A percentile compares a stretch with the other conserved stretches of the same genome.
These are phyloP conservation scores for Pichia sp. DNA, from an alignment of 1,139 yeast species.

Conservation along the genomic window DNA sequence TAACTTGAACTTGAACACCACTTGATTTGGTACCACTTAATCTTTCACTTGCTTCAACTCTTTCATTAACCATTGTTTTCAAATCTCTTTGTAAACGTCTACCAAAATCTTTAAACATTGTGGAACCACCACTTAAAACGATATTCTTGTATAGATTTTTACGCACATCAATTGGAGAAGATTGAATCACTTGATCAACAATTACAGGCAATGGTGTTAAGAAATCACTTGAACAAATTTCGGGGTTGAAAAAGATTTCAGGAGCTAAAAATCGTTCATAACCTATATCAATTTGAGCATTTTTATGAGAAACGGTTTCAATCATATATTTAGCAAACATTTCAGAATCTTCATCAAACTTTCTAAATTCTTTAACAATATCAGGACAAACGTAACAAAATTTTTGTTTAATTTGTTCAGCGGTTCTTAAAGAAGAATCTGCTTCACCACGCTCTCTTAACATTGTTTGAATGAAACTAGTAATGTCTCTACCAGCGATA, in stretches of 20 bases:
- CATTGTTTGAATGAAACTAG: constrained; percentile 84
- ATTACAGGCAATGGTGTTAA: constrained; percentile 92
- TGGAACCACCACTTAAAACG: constrained; percentile 94
- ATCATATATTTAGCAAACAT: constrained; percentile 91
- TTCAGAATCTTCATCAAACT: constrained; percentile 90
- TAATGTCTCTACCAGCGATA: constrained; percentile 96
- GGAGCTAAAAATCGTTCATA: constrained; percentile 97
- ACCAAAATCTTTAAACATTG: constrained; percentile 98
- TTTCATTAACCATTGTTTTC: constrained; percentile 77
- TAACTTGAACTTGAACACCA: constrained; percentile 95
- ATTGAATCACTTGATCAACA: constrained; percentile 91
- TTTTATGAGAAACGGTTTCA: constrained; percentile 70
- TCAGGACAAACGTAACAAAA: constrained; percentile 97
- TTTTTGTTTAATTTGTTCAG: constrained; percentile 93
- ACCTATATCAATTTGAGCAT: constrained; percentile 80
- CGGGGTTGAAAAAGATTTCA: constrained; percentile 97
- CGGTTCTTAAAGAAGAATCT: constrained; percentile 90
- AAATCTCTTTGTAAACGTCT: constrained; percentile 95
- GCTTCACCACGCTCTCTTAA: constrained; percentile 95
- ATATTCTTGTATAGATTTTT: constrained; percentile 93
- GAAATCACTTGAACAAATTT: constrained; percentile 91
- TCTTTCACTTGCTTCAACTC: constrained; percentile 76
- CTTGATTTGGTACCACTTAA: constrained; percentile 80
- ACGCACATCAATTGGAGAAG: constrained; percentile 96
- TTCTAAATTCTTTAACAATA: constrained; percentile 90